These are phyloP conservation scores for Euclidium syriacum DNA, from an alignment of 345 rosid species.

Conservation along the genomic window DNA sequence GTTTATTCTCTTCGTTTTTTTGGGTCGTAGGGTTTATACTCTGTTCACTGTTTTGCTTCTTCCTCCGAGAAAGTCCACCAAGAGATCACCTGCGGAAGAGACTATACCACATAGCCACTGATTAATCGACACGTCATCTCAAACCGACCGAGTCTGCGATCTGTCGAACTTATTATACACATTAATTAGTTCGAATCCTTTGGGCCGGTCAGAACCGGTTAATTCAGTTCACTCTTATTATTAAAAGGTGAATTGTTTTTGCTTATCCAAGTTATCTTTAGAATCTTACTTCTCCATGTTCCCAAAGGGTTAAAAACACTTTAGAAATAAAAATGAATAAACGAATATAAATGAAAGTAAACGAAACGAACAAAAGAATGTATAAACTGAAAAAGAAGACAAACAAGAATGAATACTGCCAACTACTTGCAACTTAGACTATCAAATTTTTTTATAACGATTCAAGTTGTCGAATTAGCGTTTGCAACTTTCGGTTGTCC, in stretches of 20 bases:
- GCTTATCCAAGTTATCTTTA: conserved; percentile 11
- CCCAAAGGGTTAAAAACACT: conserved; percentile 10
- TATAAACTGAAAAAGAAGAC: conserved; percentile 6
- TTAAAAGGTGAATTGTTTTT: neutral
- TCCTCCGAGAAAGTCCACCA: neutral
- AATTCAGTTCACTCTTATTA: neutral
- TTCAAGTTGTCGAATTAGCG: neutral
- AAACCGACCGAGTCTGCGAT: neutral
- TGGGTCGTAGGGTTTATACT: conserved; percentile 14
- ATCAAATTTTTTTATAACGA: neutral
- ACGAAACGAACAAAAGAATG: conserved; percentile 18
- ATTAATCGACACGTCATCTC: neutral
- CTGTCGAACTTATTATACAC: neutral
- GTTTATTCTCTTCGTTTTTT: neutral
- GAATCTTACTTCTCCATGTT: conserved; percentile 31
- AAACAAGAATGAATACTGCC: conserved; percentile 14
- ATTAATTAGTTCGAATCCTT: neutral
- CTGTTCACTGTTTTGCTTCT: neutral
- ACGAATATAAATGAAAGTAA: conserved; percentile 21
- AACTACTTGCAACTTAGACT: conserved; percentile 21
- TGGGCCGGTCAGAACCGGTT: conserved; percentile 19
- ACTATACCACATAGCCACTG: neutral
- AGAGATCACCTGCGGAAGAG: conserved; percentile 6
- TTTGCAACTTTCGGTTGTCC: too few relatives aligned
- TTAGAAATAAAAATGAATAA: neutral